Percentiles rank a stretch among this genome's conserved stretches.
These are phyloP conservation scores for Colletotrichum australisinense DNA, from an alignment of 2,329 filamentous ascomycete species.

Conservation along the genomic window DNA sequence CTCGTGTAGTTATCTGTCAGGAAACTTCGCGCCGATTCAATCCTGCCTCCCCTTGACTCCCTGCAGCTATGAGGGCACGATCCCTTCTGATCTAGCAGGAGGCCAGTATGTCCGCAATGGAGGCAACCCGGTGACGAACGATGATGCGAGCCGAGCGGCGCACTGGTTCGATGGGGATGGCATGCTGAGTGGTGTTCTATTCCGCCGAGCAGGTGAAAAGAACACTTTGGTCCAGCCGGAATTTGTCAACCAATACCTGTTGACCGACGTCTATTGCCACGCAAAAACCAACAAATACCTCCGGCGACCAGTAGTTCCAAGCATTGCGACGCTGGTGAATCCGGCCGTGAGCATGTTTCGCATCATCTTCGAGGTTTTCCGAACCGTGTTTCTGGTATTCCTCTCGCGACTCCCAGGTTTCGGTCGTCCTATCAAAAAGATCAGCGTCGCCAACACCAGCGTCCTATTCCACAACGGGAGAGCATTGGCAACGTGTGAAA, in stretches of 20 bases:
- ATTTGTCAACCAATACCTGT: conserved; percentile 76
- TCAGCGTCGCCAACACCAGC: conserved; percentile 77
- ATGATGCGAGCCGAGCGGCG: conserved; percentile 69
- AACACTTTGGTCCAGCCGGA: conserved; percentile 63
- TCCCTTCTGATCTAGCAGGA: conserved; percentile 73
- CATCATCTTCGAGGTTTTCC: conserved; percentile 63
- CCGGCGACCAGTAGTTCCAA: conserved; percentile 70
- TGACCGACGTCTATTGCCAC: conserved; percentile 74
- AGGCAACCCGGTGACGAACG: conserved; percentile 73
- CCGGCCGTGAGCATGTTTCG: conserved; percentile 62
- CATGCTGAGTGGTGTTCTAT: conserved; percentile 77
- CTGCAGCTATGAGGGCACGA: conserved; percentile 66
- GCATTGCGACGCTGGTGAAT: conserved; percentile 75
- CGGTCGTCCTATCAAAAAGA: conserved; percentile 69
- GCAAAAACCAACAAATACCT: conserved; percentile 59
- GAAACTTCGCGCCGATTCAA: conserved; percentile 77
- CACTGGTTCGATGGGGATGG: conserved; percentile 84
- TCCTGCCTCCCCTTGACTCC: conserved; percentile 64
- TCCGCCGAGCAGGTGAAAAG: conserved; percentile 53
- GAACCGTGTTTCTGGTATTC: conserved; percentile 68
- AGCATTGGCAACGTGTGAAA: conserved; percentile 77
- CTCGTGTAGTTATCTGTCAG: conserved; percentile 62
- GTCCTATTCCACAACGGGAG: conserved; percentile 76
- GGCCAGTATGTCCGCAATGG: conserved; percentile 81
- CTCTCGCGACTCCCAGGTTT: conserved; percentile 67